Evolutionary conservation across 192 early-diverging fungal genomes (phyloP), one percentile per base, ranked within the genome.

Genomic region (Globomyces pollinis-pini): DNA sequence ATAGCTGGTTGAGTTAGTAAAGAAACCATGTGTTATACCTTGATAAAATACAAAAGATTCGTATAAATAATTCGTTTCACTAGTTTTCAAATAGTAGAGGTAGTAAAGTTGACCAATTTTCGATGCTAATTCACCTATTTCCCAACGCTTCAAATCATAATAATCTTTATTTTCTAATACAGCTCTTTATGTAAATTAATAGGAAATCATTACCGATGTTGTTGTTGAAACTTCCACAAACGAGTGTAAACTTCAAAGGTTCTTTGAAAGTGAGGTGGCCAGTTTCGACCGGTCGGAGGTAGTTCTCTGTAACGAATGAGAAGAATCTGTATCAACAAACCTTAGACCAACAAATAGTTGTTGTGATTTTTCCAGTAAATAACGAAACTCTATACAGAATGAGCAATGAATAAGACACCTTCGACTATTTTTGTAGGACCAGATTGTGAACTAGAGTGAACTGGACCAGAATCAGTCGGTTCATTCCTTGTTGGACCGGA

Each of bases 191-290:
- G 49, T 31, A 20, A 59, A 18, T 29, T 21, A 36, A 16, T 50
- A 50, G 8, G 45, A n/a, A n/a, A n/a, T n/a, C n/a, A n/a, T n/a
- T n/a, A 87, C 88, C 93, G 82, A 67, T 99, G 84, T 59, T 81
- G 72, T 68, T 89, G 91, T 62, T 99, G 96, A 62, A 91, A 96
- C 70, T 89, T 87, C 96, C 96, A 99, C 3, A 99, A 74, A 78
- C 88, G 89, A 7, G 93, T 93, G 69, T 93, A 99, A 2, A 98
- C 89, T 70, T 96, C 94, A 63, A 99, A 99, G 6, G 96, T 97
- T 51, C 91, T 81, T 74, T 96, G 89, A 62, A 99, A 99, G 70
- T 97, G 91, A 18, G 86, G 81, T 68, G 84, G 79, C 88, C 88
- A 90, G 70, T 84, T 85, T 56, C 84, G 76, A 53, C 91, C 91